These are phyloP conservation scores for Suhomyces choctaworum DNA, from an alignment of 1,139 yeast genomes.

Conservation along the genomic window DNA sequence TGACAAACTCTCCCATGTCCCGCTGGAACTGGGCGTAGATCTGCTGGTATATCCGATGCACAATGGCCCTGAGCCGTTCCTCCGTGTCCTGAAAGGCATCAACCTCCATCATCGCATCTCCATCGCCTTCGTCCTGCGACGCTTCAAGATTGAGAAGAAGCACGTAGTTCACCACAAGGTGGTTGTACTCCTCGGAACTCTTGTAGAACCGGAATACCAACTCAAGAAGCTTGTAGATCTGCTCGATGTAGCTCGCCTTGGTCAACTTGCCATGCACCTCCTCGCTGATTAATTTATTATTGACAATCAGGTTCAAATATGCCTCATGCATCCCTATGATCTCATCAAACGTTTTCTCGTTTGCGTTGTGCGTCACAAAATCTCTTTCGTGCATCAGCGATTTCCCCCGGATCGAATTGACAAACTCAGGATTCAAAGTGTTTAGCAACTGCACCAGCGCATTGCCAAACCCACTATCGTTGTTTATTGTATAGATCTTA, in stretches of 20 bases:
- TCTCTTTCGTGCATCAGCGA: slow-evolving; percentile 8
- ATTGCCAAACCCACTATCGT: slow-evolving; percentile 12
- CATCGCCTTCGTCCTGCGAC: slow-evolving; percentile 16
- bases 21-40: slow-evolving; percentile 27
- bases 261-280: slow-evolving; percentile 40
- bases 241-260: slow-evolving; percentile 43
- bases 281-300: slow-evolving; percentile 41
- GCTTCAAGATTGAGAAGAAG: slow-evolving; percentile 24
- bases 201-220: slow-evolving; percentile 44
- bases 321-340: slow-evolving; percentile 41
- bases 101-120: slow-evolving; percentile 6
- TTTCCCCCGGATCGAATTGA: slow-evolving; percentile 8
- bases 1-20: slow-evolving; percentile 22
- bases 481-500: slow-evolving; percentile 9
- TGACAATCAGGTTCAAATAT: slow-evolving; percentile 40
- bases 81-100: slow-evolving; percentile 23
- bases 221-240: slow-evolving; percentile 46
- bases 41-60: slow-evolving; percentile 26
- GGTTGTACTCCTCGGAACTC: slow-evolving; percentile 46
- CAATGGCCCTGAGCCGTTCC: slow-evolving; percentile 26
- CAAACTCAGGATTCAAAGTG: slow-evolving; percentile 16
- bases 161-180: slow-evolving; percentile 31
- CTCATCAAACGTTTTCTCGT: slow-evolving; percentile 48
- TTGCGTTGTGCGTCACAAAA: slow-evolving; percentile 16
- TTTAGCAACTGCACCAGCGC: slow-evolving; percentile 16